These are phyloP conservation scores for Punica granatum DNA, from an alignment of 345 rosid genomes.

Conservation along the genomic window DNA sequence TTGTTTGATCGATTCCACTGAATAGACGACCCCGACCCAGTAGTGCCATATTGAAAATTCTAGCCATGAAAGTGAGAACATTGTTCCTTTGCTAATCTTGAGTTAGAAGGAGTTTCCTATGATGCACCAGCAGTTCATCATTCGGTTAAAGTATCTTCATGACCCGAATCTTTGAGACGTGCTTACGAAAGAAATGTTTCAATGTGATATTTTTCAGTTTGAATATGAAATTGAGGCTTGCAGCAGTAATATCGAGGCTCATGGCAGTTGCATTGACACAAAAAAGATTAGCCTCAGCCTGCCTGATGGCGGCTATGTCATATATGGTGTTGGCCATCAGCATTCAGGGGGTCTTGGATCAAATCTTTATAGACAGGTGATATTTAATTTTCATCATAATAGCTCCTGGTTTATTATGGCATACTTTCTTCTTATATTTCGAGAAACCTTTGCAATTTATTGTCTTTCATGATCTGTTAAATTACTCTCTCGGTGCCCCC, in stretches of 20 bases:
- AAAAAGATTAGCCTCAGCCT: conserved; percentile 44
- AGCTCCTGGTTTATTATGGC: not conserved
- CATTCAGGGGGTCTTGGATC: conserved; percentile 68
- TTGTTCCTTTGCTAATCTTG: too few species aligned
- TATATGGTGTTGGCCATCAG: conserved; percentile 81
- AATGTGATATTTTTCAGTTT: conserved; percentile 28
- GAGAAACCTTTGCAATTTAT: too few species aligned
- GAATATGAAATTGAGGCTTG: conserved; percentile 66
- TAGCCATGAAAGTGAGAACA: not conserved
- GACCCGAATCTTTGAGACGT: too few species aligned
- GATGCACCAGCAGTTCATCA: too few species aligned
- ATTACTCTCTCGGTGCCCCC: not conserved
- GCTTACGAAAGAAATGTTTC: too few species aligned
- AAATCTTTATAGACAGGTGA: conserved; percentile 67
- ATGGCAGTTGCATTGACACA: conserved; percentile 31
- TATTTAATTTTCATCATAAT: not conserved
- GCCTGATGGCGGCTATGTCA: conserved; percentile 62
- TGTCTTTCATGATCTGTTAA: not conserved
- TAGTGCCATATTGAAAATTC: not conserved
- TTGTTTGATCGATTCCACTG: too few species aligned
- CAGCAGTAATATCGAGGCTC: conserved; percentile 9
- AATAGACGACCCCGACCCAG: not conserved
- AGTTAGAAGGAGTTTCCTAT: too few species aligned
- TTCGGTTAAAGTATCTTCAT: too few species aligned
- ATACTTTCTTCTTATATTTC: too few species aligned